Evolutionary conservation across 495 filamentous ascomycete species (phyloP).

Genomic region (Penicillium pancosmium): DNA sequence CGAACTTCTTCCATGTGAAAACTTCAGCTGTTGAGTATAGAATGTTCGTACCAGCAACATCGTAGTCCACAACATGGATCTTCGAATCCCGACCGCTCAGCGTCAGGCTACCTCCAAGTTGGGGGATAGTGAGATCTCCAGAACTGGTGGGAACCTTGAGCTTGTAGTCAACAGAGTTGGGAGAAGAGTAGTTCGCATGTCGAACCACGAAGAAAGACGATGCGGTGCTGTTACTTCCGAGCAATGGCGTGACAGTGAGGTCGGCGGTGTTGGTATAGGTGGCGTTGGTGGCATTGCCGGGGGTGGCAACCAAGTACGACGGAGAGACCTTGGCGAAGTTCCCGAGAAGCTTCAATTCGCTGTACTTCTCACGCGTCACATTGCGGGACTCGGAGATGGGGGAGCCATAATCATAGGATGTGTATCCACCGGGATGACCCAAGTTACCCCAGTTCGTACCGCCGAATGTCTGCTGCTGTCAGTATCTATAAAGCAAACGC

Average conservation of each 20-base stretch:
- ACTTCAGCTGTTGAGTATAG: slow-evolving; percentile 78
- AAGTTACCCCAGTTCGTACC: slow-evolving; percentile 89
- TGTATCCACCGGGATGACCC: slow-evolving; percentile 71
- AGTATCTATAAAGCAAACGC: neutral
- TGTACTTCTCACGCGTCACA: slow-evolving; percentile 74
- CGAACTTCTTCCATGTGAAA: slow-evolving; percentile 69
- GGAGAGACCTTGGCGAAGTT: slow-evolving; percentile 73
- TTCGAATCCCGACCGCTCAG: slow-evolving; percentile 77
- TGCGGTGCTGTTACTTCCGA: slow-evolving; percentile 47
- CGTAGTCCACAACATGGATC: slow-evolving; percentile 73
- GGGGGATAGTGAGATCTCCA: slow-evolving; percentile 64
- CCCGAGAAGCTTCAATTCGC: slow-evolving; percentile 72
- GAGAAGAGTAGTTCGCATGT: slow-evolving; percentile 62
- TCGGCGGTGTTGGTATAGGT: slow-evolving; percentile 50
- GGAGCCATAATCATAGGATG: slow-evolving; percentile 74
- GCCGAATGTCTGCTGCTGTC: slow-evolving; percentile 56
- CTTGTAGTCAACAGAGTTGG: slow-evolving; percentile 59
- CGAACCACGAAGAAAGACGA: slow-evolving; percentile 67
- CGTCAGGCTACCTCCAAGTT: slow-evolving; percentile 60
- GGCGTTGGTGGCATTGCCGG: slow-evolving; percentile 51
- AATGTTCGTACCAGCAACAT: slow-evolving; percentile 62
- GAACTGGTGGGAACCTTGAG: slow-evolving; percentile 62
- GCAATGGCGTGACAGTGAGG: slow-evolving; percentile 61
- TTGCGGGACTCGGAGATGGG: slow-evolving; percentile 68
- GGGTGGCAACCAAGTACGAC: slow-evolving; percentile 59